phyloP scores from a whole-genome alignment of 805 yeast genomes.

The Blastobotrys mokoenaii region DNA sequence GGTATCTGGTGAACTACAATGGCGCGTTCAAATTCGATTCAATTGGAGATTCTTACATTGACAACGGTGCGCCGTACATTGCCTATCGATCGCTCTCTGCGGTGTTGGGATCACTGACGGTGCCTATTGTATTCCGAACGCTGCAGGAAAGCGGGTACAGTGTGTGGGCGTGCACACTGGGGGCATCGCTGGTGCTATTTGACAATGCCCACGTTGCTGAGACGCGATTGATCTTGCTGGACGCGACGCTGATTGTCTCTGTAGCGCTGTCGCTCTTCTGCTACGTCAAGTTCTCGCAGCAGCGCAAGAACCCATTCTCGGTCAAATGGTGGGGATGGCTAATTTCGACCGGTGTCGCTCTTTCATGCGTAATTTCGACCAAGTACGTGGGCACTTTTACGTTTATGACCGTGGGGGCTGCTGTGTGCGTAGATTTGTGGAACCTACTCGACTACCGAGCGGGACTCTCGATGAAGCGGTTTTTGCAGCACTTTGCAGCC shows the following conservation, averaged over 20 bases:
- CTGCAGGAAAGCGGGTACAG: conserved; percentile 79
- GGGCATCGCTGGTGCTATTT: conserved; percentile 65
- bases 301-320: conserved; percentile 59
- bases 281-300: conserved; percentile 71
- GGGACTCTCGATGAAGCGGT: conserved; percentile 46
- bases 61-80: conserved; percentile 76
- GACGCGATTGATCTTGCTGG: conserved; percentile 83
- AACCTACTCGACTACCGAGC: conserved; percentile 61
- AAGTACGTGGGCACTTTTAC: conserved; percentile 96
- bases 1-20: conserved; percentile 80
- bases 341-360: conserved; percentile 67
- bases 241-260: conserved; percentile 77
- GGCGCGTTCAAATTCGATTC: conserved; percentile 89
- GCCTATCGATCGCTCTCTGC: conserved; percentile 78
- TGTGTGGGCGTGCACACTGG: conserved; percentile 69
- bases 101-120: conserved; percentile 68
- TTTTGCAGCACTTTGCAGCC: conserved; percentile 63
- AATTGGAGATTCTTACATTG: conserved; percentile 75
- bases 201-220: conserved; percentile 89
- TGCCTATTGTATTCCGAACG: conserved; percentile 77
- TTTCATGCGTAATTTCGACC: conserved; percentile 89
- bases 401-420: conserved; percentile 76
- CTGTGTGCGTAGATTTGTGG: conserved; percentile 86
- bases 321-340: conserved; percentile 84
- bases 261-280: conserved; percentile 74